Evolutionary conservation across 352 stramenopile species (phyloP).

Genomic region (Phytophthora parvispora): DNA sequence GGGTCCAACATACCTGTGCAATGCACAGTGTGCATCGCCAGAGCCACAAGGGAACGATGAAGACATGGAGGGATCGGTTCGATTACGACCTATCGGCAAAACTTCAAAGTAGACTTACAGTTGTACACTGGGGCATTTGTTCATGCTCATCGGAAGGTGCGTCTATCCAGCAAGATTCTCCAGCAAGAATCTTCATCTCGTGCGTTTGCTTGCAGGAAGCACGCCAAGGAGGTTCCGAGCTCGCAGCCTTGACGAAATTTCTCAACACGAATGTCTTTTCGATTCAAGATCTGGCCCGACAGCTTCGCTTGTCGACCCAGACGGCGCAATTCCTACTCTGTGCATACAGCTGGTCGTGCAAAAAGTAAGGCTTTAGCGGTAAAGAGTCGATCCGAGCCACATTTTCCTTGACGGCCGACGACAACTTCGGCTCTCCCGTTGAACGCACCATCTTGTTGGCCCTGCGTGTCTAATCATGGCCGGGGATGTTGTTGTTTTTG

Average conservation of each 20-base stretch:
- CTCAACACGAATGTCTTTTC: no score
- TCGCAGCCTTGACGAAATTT: not conserved
- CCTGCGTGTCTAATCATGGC: slow-evolving; percentile 22
- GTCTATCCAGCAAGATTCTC: not conserved
- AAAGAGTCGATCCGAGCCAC: not conserved
- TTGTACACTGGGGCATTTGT: no score
- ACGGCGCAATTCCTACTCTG: not conserved
- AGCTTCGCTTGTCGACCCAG: not conserved
- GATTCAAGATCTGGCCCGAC: not conserved
- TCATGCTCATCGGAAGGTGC: not conserved
- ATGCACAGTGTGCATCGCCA: no score
- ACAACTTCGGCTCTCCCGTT: slow-evolving; percentile 3
- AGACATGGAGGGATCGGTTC: not conserved
- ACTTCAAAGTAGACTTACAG: no score
- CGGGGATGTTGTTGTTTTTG: slow-evolving; percentile 3
- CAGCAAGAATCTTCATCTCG: not conserved
- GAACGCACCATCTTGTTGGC: slow-evolving; percentile 14
- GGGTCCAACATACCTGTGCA: no score
- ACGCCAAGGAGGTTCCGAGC: no score
- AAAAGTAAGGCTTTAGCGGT: slow-evolving; percentile 1
- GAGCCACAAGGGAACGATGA: not conserved
- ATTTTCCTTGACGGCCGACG: not conserved
- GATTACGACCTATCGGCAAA: not conserved
- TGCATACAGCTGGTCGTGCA: slow-evolving; percentile 4
- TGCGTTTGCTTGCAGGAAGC: not conserved